phyloP scores from a whole-genome alignment of 495 filamentous ascomycete genomes.

The Lentithecium fluviatile region DNA sequence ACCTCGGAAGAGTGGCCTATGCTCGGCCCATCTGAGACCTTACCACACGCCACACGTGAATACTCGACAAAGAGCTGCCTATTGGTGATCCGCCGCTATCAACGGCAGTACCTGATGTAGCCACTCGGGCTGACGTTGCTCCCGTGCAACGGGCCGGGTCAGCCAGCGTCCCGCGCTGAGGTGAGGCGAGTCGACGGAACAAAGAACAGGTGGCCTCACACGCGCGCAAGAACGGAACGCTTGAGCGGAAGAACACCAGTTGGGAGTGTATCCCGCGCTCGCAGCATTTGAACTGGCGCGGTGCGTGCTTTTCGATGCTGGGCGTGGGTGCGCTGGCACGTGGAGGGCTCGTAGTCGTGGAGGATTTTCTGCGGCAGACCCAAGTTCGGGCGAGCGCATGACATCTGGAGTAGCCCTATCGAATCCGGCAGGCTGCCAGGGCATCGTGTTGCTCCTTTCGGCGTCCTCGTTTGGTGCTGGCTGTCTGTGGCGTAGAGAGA shows the following conservation, averaged over 20 bases:
- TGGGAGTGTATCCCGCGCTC: not conserved
- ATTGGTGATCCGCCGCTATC: too few relatives aligned
- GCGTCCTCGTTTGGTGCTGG: not conserved
- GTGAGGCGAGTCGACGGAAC: not conserved
- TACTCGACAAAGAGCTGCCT: too few relatives aligned
- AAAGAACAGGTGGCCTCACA: not conserved
- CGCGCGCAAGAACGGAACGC: too few relatives aligned
- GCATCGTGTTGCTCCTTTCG: too few relatives aligned
- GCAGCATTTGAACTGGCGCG: not conserved
- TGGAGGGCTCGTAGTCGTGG: conserved; percentile 17
- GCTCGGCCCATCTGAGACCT: too few relatives aligned
- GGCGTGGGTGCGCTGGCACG: conserved; percentile 17
- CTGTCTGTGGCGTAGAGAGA: too few relatives aligned
- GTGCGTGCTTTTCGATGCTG: not conserved
- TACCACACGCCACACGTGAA: too few relatives aligned
- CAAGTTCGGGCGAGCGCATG: not conserved
- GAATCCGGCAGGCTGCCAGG: conserved; percentile 21
- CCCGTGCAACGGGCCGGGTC: not conserved
- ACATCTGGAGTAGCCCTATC: conserved; percentile 32
- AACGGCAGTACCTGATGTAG: too few relatives aligned
- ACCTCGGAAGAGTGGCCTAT: too few relatives aligned
- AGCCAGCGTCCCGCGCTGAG: not conserved
- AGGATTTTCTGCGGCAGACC: not conserved
- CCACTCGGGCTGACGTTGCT: conserved; percentile 4
- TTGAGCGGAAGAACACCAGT: not conserved